Evolutionary conservation across 441 rosid species (phyloP).

Genomic region (Jatropha multifida): DNA sequence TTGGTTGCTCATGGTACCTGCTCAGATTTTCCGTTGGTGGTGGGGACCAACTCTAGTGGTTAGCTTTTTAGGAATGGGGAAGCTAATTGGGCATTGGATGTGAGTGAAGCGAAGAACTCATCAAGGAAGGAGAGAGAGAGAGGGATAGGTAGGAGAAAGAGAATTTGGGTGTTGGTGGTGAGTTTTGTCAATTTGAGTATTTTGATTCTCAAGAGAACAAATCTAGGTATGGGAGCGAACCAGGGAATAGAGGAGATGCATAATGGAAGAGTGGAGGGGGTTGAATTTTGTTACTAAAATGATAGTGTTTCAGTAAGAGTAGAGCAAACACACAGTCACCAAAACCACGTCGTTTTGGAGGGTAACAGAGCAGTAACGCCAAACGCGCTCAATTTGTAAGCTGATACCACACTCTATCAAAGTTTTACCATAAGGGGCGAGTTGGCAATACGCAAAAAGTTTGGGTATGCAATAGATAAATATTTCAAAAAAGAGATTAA

Average conservation of each 20-base stretch:
- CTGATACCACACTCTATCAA: too few species aligned
- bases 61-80: conserved; percentile 82
- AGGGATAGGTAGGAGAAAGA: conserved; percentile 62
- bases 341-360: too few species aligned
- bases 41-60: conserved; percentile 95
- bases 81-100: conserved; percentile 87
- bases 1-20: conserved; percentile 76
- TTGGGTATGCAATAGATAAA: too few species aligned
- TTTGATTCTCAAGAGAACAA: conserved; percentile 71
- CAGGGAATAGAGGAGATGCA: conserved; percentile 94
- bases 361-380: too few species aligned
- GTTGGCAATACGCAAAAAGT: too few species aligned
- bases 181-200: conserved; percentile 48
- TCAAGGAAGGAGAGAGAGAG: conserved; percentile 66
- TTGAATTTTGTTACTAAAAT: too few species aligned
- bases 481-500: too few species aligned
- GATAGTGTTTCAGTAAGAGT: too few species aligned
- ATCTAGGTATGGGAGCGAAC: conserved; percentile 95
- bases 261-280: too few species aligned
- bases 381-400: too few species aligned
- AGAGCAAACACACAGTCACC: too few species aligned
- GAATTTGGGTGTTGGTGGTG: conserved; percentile 27
- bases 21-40: conserved; percentile 87
- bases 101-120: conserved; percentile 70
- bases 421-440: too few species aligned